Evolutionary conservation across 2,329 filamentous ascomycete genomes (phyloP).

Genomic region (Colletotrichum sp.): DNA sequence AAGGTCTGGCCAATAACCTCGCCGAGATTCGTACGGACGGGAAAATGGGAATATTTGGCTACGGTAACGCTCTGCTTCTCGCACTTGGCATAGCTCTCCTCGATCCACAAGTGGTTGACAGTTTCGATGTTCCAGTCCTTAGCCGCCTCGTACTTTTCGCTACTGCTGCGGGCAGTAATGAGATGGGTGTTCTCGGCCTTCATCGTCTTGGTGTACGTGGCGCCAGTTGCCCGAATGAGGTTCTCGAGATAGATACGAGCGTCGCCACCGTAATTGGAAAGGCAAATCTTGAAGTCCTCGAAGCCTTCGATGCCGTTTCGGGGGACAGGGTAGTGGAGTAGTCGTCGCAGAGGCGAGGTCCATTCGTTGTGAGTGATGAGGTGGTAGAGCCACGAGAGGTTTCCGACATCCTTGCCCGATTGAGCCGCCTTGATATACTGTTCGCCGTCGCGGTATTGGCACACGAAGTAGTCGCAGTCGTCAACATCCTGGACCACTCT

Average conservation of each 20-base stretch:
- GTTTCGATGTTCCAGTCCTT: conserved; percentile 91
- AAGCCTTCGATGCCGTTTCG: conserved; percentile 81
- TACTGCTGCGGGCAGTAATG: conserved; percentile 85
- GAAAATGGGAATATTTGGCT: conserved; percentile 84
- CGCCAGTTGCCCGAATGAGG: conserved; percentile 82
- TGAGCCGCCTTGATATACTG: conserved; percentile 81
- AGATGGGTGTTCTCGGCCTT: conserved; percentile 95
- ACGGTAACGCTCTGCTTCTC: conserved; percentile 75
- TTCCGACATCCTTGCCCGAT: conserved; percentile 83
- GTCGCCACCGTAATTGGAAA: conserved; percentile 97
- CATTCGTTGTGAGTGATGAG: conserved; percentile 88
- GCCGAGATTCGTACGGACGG: conserved; percentile 85
- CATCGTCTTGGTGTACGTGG: conserved; percentile 92
- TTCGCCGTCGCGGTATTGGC: conserved; percentile 81
- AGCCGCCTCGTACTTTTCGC: conserved; percentile 93
- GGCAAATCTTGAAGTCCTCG: conserved; percentile 75
- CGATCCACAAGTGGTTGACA: conserved; percentile 95
- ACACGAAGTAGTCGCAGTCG: conserved; percentile 82
- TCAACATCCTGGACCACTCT: conserved; percentile 68
- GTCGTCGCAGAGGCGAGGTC: conserved; percentile 81
- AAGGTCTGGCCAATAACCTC: conserved; percentile 91
- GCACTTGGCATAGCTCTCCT: conserved; percentile 95
- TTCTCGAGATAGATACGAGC: conserved; percentile 94
- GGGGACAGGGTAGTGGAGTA: conserved; percentile 90
- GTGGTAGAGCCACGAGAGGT: conserved; percentile 91